Evolutionary conservation across 2,329 filamentous ascomycete genomes (phyloP), one percentile per base, ranked within the genome.

Genomic region (Boeremia lycopersici): DNA sequence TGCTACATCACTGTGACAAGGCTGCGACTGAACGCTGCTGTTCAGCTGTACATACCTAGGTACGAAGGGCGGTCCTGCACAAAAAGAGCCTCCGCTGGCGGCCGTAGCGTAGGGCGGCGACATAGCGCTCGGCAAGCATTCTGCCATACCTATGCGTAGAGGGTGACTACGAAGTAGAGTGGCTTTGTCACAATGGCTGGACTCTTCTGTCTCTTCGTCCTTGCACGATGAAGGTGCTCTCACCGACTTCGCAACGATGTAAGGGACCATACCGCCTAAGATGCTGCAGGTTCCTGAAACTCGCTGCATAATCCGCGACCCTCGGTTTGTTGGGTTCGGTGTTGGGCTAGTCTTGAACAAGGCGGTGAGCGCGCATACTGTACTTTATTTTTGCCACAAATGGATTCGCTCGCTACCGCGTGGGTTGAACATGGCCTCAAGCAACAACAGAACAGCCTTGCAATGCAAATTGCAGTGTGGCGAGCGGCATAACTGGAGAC

Each of bases 31-130:
- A 34, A 15, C 33, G 15, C 12, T 17, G 8, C 15, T 36, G 5
- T 10, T 36, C 7, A 19, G 17, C 4, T 23, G 19, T 23, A 23
- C 19, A 23, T 23, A 23, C 19, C 19, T 23, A 33, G 6, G 4
- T 6, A 23, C 23, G 12, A 48, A 48, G 47, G 36, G 28, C 19
- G 30, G 29, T 41, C 47, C 51, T 60, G 57, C 15, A n/a, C 13
- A n/a, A n/a, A 34, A 13, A 13, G 11, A 56, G 50, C 44, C 53
- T 63, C 59, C 60, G 55, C 48, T 60, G 47, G 55, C 53, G 53
- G 54, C 60, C 57, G 60, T 60, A 65, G 64, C 62, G 42, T 50
- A 33, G 31, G 39, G 51, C 45, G 48, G 26, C 19, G 19, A 23
- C 44, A 44, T 34, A 56, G 50, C 44, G 57, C 31, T 41, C 30